Percentiles rank a stretch among this genome's conserved stretches.
Evolutionary conservation across 1,284 basidiomycete species (phyloP).

Genomic region (Ustilago sp.): DNA sequence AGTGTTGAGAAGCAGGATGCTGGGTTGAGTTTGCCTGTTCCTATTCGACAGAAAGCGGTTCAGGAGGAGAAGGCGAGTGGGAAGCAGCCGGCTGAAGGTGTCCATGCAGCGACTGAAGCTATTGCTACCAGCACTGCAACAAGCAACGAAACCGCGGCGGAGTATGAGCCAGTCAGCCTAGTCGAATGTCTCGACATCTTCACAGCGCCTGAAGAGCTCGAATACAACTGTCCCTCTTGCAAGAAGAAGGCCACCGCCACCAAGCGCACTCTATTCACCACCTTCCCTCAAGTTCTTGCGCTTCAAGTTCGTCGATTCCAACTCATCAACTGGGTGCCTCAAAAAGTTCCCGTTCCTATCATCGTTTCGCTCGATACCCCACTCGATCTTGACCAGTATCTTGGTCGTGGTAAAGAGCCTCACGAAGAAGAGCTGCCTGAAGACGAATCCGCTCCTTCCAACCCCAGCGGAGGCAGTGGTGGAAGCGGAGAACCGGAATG

Average conservation of each 20-base stretch:
- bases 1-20: slow-evolving; percentile 82
- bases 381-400: slow-evolving; percentile 78
- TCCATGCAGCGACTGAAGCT: slow-evolving; percentile 22
- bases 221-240: slow-evolving; percentile 78
- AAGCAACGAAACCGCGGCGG: slow-evolving; percentile 27
- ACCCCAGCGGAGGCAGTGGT: slow-evolving; percentile 5
- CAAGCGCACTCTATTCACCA: slow-evolving; percentile 80
- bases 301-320: slow-evolving; percentile 95
- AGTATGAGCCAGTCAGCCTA: slow-evolving; percentile 80
- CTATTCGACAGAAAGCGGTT: slow-evolving; percentile 66
- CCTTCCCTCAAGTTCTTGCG: slow-evolving; percentile 88
- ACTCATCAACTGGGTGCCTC: slow-evolving; percentile 95
- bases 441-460: slow-evolving; percentile 51
- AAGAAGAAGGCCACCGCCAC: slow-evolving; percentile 76
- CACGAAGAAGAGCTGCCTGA: slow-evolving; percentile 82
- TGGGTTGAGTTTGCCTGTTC: slow-evolving; percentile 80
- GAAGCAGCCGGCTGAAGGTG: slow-evolving; percentile 66
- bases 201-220: slow-evolving; percentile 79
- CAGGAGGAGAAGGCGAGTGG: slow-evolving; percentile 67
- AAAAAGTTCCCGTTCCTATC: slow-evolving; percentile 92
- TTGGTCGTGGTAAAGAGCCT: slow-evolving; percentile 80
- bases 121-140: slow-evolving; percentile 8
- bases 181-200: slow-evolving; percentile 78
- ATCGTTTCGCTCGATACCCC: slow-evolving; percentile 75
- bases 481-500: slow-evolving; percentile 31